Conservation (phyloP, 1,284 basidiomycete genomes). For the Leccinum insolens region DNA sequence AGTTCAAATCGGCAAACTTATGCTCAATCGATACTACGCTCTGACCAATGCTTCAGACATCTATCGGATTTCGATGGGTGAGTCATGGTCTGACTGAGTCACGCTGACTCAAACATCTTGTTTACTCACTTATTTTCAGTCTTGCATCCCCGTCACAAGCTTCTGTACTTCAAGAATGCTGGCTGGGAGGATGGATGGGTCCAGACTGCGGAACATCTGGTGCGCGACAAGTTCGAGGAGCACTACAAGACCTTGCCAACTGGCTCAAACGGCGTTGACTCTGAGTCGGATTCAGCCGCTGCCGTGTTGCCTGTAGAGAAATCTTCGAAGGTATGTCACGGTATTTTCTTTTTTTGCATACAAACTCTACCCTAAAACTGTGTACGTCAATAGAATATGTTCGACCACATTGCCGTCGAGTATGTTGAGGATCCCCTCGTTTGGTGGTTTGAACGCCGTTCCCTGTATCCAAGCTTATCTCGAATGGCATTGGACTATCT, state of each 20-base stretch:
- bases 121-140: constrained; percentile 8
- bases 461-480: not conserved
- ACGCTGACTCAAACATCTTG: too few species aligned
- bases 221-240: not conserved
- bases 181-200: constrained; percentile 29
- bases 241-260: not conserved
- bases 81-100: too few species aligned
- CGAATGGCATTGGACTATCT: not conserved
- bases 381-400: not conserved
- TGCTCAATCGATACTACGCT: constrained; percentile 33
- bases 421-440: not conserved
- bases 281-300: too few species aligned
- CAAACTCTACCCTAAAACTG: too few species aligned
- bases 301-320: not conserved
- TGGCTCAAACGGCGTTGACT: too few species aligned
- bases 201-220: not conserved
- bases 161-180: constrained; percentile 22
- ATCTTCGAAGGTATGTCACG: too few species aligned
- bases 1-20: constrained; percentile 22
- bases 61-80: constrained; percentile 15
- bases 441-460: not conserved
- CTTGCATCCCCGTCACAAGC: constrained; percentile 29
- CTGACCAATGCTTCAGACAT: constrained; percentile 27
- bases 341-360: too few species aligned
- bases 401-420: not conserved